Conservation (phyloP, 179 eudicot species). For the Silene noctiflora region DNA sequence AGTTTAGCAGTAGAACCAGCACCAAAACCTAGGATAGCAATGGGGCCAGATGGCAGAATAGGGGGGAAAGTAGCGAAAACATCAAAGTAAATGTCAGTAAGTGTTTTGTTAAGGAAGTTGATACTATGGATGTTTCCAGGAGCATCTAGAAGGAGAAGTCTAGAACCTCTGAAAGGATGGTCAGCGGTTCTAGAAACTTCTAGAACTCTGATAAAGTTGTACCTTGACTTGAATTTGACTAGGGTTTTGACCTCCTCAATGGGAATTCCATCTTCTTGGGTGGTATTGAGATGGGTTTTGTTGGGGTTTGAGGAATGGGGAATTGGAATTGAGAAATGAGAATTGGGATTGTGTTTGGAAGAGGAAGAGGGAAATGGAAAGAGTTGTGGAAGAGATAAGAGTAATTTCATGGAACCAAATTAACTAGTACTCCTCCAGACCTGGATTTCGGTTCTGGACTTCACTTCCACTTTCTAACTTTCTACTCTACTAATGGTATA, state of each 20-base stretch:
- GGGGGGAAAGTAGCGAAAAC: conserved; percentile 82
- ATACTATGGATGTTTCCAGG: conserved; percentile 94
- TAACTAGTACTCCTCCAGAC: too few species aligned
- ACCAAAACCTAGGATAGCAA: conserved; percentile 79
- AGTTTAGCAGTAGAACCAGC: conserved; percentile 73
- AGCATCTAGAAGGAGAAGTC: conserved; percentile 72
- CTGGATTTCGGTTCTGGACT: too few species aligned
- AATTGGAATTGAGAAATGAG: neutral
- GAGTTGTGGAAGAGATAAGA: conserved; percentile 4
- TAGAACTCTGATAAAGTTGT: conserved; percentile 69
- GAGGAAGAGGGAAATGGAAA: conserved; percentile 4
- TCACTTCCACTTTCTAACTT: too few species aligned
- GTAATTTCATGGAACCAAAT: conserved; percentile 26
- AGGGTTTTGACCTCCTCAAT: conserved; percentile 56
- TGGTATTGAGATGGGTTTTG: conserved; percentile 19
- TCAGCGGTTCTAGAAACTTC: conserved; percentile 63
- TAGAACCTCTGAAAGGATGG: conserved; percentile 77
- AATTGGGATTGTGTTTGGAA: conserved; percentile 9
- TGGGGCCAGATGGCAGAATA: conserved; percentile 67
- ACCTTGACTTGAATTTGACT: conserved; percentile 62
- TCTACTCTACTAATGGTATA: too few species aligned
- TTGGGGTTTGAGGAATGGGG: conserved; percentile 25
- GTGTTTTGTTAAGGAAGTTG: conserved; percentile 39
- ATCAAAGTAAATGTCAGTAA: conserved; percentile 76
- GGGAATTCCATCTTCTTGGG: conserved; percentile 57